Percentiles rank a stretch among this genome's conserved stretches.
phyloP scores from a whole-genome alignment of 441 rosid genomes.

The Codiaeum variegatum region DNA sequence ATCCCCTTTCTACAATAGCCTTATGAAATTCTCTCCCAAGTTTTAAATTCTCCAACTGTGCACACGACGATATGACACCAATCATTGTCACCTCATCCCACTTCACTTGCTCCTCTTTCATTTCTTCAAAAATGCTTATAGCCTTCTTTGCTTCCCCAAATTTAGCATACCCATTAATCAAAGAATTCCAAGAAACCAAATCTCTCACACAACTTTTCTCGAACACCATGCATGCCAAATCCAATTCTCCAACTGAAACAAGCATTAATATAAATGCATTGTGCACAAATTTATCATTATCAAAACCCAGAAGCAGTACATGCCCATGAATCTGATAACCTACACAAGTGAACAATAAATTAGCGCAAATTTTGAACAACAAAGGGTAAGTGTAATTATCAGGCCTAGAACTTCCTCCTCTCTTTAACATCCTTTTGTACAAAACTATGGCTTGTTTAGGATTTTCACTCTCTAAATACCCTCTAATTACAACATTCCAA shows the following conservation, averaged over 20 bases:
- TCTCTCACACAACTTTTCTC: slow-evolving; percentile 69
- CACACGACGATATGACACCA: slow-evolving; percentile 61
- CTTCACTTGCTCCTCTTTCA: slow-evolving; percentile 46
- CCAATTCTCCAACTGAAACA: slow-evolving; percentile 52
- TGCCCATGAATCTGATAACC: slow-evolving; percentile 62
- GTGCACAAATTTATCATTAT: slow-evolving; percentile 50
- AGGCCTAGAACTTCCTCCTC: slow-evolving; percentile 44
- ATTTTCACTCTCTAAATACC: slow-evolving; percentile 43
- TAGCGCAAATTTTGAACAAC: slow-evolving; percentile 58
- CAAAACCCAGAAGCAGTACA: slow-evolving; percentile 61
- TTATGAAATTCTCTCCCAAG: slow-evolving; percentile 62
- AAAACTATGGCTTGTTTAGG: slow-evolving; percentile 37
- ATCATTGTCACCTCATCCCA: slow-evolving; percentile 85
- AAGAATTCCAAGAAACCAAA: slow-evolving; percentile 83
- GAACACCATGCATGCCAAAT: slow-evolving; percentile 60
- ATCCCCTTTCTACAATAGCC: slow-evolving; percentile 34
- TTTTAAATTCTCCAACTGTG: slow-evolving; percentile 47
- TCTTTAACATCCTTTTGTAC: slow-evolving; percentile 57
- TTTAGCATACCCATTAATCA: slow-evolving; percentile 76
- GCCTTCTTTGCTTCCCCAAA: slow-evolving; percentile 47
- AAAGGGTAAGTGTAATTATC: slow-evolving; percentile 69
- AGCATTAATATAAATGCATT: slow-evolving; percentile 64
- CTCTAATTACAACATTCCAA: slow-evolving; percentile 77
- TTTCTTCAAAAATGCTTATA: slow-evolving; percentile 36
- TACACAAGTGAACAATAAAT: slow-evolving; percentile 31